These are phyloP conservation scores for Suhomyces sp. DNA, from an alignment of 805 yeast species.

Conservation along the genomic window DNA sequence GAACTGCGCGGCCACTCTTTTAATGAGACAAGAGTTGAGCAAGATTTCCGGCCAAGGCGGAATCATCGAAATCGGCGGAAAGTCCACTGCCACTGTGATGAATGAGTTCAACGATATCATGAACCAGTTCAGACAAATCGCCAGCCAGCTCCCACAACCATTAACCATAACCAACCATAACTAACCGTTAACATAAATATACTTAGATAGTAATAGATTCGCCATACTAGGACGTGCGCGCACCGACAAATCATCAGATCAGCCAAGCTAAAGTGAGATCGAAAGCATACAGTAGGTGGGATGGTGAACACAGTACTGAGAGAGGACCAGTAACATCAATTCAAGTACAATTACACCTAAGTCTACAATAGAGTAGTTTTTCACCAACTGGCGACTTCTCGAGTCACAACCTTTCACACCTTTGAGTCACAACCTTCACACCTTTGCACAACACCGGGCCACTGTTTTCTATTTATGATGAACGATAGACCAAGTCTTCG, in stretches of 20 bases:
- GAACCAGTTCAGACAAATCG: not conserved
- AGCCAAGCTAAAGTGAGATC: not conserved
- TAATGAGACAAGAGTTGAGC: slow-evolving; percentile 32
- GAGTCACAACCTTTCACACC: no score
- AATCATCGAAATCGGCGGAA: slow-evolving; percentile 16
- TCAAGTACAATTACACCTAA: no score
- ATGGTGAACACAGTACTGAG: no score
- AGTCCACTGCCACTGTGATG: slow-evolving; percentile 22
- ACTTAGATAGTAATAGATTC: no score
- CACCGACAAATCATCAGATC: not conserved
- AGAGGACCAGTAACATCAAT: no score
- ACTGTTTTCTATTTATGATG: slow-evolving; percentile 5
- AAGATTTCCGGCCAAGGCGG: slow-evolving; percentile 20
- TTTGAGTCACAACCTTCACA: no score
- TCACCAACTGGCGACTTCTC: no score
- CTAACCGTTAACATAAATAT: no score
- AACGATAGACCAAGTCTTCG: slow-evolving; percentile 11
- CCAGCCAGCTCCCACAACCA: no score
- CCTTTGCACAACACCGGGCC: no score
- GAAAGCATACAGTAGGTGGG: no score
- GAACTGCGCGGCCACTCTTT: slow-evolving; percentile 42
- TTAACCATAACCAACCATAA: not conserved
- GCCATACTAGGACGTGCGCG: not conserved
- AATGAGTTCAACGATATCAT: slow-evolving; percentile 18
- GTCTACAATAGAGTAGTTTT: no score